These are phyloP conservation scores for Podila epicladia DNA, from an alignment of 192 early-diverging fungal genomes.

Conservation along the genomic window DNA sequence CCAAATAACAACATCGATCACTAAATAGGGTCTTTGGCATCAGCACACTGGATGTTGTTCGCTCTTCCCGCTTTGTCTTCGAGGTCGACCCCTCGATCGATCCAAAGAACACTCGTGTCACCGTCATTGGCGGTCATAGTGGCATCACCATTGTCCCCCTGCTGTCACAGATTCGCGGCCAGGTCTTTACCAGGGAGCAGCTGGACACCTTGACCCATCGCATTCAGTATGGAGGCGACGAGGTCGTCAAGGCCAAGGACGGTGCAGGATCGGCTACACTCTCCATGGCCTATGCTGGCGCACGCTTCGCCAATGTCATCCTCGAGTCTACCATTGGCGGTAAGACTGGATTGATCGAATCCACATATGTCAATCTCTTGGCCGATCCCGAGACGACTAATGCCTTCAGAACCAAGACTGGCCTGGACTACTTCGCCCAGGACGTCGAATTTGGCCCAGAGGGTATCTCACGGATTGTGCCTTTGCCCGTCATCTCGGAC, in stretches of 20 bases:
- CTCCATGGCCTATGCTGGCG: conserved; percentile 90
- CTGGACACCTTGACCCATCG: conserved; percentile 92
- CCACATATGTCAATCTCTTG: conserved; percentile 85
- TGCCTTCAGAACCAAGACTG: conserved; percentile 25
- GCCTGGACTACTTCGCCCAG: conserved; percentile 80
- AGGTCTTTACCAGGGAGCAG: conserved; percentile 85
- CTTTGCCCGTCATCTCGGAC: conserved; percentile 76
- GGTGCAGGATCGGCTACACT: conserved; percentile 91
- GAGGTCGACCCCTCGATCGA: conserved; percentile 77
- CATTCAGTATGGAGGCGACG: conserved; percentile 99
- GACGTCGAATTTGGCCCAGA: conserved; percentile 82
- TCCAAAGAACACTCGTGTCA: conserved; percentile 79
- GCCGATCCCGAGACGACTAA: conserved; percentile 53
- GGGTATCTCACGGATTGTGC: conserved; percentile 90
- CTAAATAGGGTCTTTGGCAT: conserved; percentile 91
- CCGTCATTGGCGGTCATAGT: conserved; percentile 96
- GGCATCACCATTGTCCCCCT: conserved; percentile 98
- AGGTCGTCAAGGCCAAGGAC: conserved; percentile 99
- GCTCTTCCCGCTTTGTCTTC: conserved; percentile 94
- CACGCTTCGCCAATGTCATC: conserved; percentile 91
- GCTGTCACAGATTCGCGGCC: conserved; percentile 79
- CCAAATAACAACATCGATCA: background rate
- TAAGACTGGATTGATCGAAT: conserved; percentile 88
- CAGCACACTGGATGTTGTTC: conserved; percentile 97
- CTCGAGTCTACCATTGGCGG: conserved; percentile 81